Evolutionary conservation across 305 asterid species (phyloP), one percentile per base, ranked within the genome.

Genomic region (Stenogyne calaminthoides): DNA sequence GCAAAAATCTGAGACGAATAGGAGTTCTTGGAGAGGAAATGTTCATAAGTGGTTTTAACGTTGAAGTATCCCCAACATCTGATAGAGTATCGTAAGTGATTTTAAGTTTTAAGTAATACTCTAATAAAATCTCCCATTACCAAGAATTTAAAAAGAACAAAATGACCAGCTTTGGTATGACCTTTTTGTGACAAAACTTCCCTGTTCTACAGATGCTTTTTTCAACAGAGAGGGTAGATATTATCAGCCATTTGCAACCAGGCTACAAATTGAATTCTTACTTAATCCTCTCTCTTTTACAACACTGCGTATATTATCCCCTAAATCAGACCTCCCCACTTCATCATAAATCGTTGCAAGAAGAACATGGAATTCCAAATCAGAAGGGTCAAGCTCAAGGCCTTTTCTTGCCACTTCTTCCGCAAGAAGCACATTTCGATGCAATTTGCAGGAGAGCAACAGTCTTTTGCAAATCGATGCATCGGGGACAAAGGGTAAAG

Each of bases 401-500:
- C 76, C 82, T 55, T 10, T 46, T 46, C 73, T 73, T 9, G 78
- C 76, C 68, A 70, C 16, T 47, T 77, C 78, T 39, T 81, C 82
- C 3, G 78, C 85, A 46, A 81, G 80, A 59, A 77, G 51, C 63
- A 81, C 3, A 6, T 77, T 74, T 4, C 72, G 39, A 46, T 77
- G 82, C 70, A 67, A 64, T 61, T 40, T 77, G 75, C 85, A 81
- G 47, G 82, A 77, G 36, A 16, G 39, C 72, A 81, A 29, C 69
- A 81, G 10, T 18, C 64, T 77, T 9, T 74, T 77, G 56, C 67
- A 81, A 3, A 62, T 62, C 69, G 44, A 25, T 3, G 77, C 80
- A 54, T 66, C 67, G 6, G 70, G 72, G 36, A 67, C 39, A 0
- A 77, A 64, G 1, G 80, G 78, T 29, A 74, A 65, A 16, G 78